These are phyloP conservation scores for Mycena pura DNA, from an alignment of 768 basidiomycete species.

Conservation along the genomic window DNA sequence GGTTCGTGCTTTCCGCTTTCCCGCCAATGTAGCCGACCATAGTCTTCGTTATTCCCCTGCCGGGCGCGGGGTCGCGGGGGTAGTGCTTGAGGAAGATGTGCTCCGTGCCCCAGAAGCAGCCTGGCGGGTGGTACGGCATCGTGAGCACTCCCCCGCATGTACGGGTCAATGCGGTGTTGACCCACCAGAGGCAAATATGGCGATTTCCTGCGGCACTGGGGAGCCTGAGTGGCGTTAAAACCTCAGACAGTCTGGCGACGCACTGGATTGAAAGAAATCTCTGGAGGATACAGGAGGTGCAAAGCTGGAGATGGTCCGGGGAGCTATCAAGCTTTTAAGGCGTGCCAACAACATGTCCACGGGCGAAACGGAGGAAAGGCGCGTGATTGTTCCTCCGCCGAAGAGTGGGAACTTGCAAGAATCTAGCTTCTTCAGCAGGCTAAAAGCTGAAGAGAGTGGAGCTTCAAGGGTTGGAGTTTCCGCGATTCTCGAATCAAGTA, in stretches of 20 bases:
- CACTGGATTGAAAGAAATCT: constrained; percentile 9
- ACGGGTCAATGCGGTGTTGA: not conserved
- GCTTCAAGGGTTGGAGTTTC: too few relatives aligned
- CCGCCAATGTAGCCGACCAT: constrained; percentile 70
- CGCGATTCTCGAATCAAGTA: too few relatives aligned
- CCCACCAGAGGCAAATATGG: constrained; percentile 25
- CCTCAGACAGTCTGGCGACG: not conserved
- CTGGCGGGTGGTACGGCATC: constrained; percentile 28
- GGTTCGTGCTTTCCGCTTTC: constrained; percentile 43
- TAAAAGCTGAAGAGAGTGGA: too few relatives aligned
- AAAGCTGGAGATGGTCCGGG: constrained; percentile 3
- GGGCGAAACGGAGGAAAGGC: too few relatives aligned
- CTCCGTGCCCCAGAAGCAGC: constrained; percentile 72
- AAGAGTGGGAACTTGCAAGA: too few relatives aligned
- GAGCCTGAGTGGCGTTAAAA: not conserved
- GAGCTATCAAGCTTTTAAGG: constrained; percentile 4
- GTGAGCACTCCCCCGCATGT: not conserved
- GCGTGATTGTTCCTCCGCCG: too few relatives aligned
- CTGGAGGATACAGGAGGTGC: constrained; percentile 11
- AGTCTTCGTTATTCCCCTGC: constrained; percentile 61
- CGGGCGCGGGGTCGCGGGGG: constrained; percentile 47
- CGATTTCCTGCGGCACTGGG: constrained; percentile 11
- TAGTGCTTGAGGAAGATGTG: constrained; percentile 68
- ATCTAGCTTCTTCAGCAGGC: too few relatives aligned
- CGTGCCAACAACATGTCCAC: constrained; percentile 21